These are phyloP conservation scores for Kazachstania kunashirensis DNA, from an alignment of 805 yeast species.

Conservation along the genomic window DNA sequence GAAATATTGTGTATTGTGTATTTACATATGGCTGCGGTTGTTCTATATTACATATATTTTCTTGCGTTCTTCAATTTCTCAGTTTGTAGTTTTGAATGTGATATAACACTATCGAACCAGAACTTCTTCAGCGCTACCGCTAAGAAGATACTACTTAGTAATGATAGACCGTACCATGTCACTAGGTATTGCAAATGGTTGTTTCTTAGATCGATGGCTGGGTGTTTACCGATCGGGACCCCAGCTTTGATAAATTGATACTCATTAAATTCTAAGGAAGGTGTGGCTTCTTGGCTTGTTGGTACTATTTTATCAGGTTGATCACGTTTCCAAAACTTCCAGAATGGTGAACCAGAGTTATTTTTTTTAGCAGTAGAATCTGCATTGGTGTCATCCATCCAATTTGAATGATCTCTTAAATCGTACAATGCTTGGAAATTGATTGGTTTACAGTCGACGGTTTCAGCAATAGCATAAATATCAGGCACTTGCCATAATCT, in stretches of 20 bases:
- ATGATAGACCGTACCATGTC: slow-evolving; percentile 88
- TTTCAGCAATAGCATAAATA: slow-evolving; percentile 59
- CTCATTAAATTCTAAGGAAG: slow-evolving; percentile 35
- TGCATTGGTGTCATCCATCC: background rate
- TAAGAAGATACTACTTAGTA: slow-evolving; percentile 63
- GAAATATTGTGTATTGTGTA: background rate
- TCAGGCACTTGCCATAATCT: slow-evolving; percentile 74
- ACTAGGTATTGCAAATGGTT: slow-evolving; percentile 86
- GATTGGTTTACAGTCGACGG: slow-evolving; percentile 58
- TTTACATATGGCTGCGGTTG: background rate
- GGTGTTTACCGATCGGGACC: slow-evolving; percentile 77
- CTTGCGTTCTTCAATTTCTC: slow-evolving; percentile 44
- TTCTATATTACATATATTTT: slow-evolving; percentile 28
- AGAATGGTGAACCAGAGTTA: slow-evolving; percentile 8
- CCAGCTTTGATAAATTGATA: slow-evolving; percentile 67
- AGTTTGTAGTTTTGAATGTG: slow-evolving; percentile 24
- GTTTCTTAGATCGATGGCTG: slow-evolving; percentile 75
- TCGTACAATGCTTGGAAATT: slow-evolving; percentile 69
- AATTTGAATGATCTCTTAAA: slow-evolving; percentile 44
- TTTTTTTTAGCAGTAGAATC: background rate
- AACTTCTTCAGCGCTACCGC: slow-evolving; percentile 39
- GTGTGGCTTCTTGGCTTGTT: background rate
- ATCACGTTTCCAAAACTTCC: slow-evolving; percentile 25
- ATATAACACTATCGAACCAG: slow-evolving; percentile 20
- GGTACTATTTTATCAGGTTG: background rate